Conservation (phyloP, 257 asterid genomes). For the Paulownia fortunei region DNA sequence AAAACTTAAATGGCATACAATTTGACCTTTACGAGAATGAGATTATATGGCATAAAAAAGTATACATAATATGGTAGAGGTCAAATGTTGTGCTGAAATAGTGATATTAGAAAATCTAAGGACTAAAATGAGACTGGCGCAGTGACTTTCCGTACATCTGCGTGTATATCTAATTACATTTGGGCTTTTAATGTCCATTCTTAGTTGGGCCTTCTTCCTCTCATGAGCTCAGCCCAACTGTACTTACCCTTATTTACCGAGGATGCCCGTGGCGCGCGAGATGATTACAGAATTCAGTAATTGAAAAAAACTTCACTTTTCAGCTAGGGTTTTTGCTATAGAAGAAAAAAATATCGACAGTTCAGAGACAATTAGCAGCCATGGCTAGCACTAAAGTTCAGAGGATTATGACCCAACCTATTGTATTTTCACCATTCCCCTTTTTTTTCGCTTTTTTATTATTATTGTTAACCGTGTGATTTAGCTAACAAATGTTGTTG, state of each 20-base stretch:
- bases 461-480: background rate
- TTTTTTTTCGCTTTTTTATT: background rate
- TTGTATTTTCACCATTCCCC: slow-evolving; percentile 32
- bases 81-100: too few relatives aligned
- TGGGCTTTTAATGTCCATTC: background rate
- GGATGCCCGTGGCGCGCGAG: slow-evolving; percentile 3
- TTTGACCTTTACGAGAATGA: too few relatives aligned
- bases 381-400: slow-evolving; percentile 47
- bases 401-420: slow-evolving; percentile 44
- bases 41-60: too few relatives aligned
- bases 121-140: too few relatives aligned
- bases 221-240: background rate
- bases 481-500: background rate
- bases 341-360: slow-evolving; percentile 6
- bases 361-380: slow-evolving; percentile 26
- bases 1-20: too few relatives aligned
- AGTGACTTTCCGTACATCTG: too few relatives aligned
- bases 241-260: background rate
- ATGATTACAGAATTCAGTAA: background rate
- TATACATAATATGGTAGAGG: too few relatives aligned
- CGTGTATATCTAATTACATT: too few relatives aligned
- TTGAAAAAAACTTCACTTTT: background rate
- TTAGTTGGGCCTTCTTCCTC: background rate
- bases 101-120: too few relatives aligned
- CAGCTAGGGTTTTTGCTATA: background rate